These are phyloP conservation scores for Plasmodium gonderi DNA, from an alignment of 169 alveolate species.

Conservation along the genomic window DNA sequence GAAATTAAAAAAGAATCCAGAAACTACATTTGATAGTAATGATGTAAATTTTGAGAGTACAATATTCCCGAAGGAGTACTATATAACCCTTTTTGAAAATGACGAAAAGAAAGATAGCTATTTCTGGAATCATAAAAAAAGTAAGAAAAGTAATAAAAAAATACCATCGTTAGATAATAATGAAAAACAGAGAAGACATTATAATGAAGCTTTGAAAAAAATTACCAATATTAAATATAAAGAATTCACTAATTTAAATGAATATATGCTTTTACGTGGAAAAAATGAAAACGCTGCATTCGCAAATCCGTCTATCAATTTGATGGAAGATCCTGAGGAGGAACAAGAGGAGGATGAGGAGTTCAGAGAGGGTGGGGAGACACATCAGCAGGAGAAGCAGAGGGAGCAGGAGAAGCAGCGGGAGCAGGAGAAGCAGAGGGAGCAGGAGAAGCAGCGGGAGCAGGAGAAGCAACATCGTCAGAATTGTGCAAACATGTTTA, in stretches of 20 bases:
- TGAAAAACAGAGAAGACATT: conserved; percentile 32
- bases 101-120: conserved; percentile 60
- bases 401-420: not conserved
- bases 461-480: too few species aligned
- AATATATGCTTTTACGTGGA: not conserved
- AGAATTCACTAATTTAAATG: not conserved
- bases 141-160: conserved; percentile 26
- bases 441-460: not conserved
- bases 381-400: not conserved
- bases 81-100: conserved; percentile 62
- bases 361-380: not conserved
- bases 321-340: not conserved
- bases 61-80: conserved; percentile 56
- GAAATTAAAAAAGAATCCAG: conserved; percentile 39
- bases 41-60: conserved; percentile 37
- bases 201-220: conserved; percentile 37
- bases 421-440: not conserved
- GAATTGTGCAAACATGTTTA: too few species aligned
- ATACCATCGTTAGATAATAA: not conserved
- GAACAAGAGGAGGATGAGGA: too few species aligned
- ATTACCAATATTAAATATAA: not conserved
- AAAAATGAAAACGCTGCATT: not conserved
- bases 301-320: not conserved
- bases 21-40: not conserved
- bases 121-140: conserved; percentile 25